Percentiles rank a stretch among this genome's conserved stretches.
These are phyloP conservation scores for Priceomyces carsonii DNA, from an alignment of 805 yeast genomes.

Conservation along the genomic window DNA sequence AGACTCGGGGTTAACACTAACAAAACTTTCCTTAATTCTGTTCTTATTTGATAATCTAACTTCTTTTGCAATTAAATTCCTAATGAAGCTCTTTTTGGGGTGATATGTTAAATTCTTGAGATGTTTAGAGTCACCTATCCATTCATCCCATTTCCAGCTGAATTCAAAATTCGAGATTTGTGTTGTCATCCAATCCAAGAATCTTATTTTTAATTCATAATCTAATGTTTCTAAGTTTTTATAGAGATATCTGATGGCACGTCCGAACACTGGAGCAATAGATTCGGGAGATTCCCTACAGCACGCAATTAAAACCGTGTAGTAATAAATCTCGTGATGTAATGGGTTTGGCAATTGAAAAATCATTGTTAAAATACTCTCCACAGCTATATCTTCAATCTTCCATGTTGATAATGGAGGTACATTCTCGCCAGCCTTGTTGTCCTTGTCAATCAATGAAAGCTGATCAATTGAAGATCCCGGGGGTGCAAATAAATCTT, in stretches of 20 bases:
- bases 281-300: conserved; percentile 72
- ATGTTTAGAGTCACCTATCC: conserved; percentile 64
- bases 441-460: conserved; percentile 40
- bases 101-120: conserved; percentile 53
- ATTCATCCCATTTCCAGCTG: conserved; percentile 98
- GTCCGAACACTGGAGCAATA: conserved; percentile 92
- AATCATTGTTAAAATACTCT: conserved; percentile 74
- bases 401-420: conserved; percentile 75
- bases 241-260: conserved; percentile 84
- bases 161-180: conserved; percentile 93
- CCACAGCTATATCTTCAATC: conserved; percentile 86
- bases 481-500: conserved; percentile 51
- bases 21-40: conserved; percentile 68
- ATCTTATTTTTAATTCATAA: conserved; percentile 70
- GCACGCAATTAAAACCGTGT: conserved; percentile 81
- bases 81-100: conserved; percentile 73
- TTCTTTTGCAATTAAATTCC: conserved; percentile 80
- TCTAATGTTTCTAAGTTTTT: conserved; percentile 66
- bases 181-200: conserved; percentile 87
- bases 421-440: conserved; percentile 37
- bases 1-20: conserved; percentile 27
- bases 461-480: conserved; percentile 79
- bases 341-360: conserved; percentile 71
- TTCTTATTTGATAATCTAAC: conserved; percentile 75
- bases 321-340: conserved; percentile 75